Evolutionary conservation across 495 filamentous ascomycete genomes (phyloP).

Genomic region (Xanthoparmelia taractica): DNA sequence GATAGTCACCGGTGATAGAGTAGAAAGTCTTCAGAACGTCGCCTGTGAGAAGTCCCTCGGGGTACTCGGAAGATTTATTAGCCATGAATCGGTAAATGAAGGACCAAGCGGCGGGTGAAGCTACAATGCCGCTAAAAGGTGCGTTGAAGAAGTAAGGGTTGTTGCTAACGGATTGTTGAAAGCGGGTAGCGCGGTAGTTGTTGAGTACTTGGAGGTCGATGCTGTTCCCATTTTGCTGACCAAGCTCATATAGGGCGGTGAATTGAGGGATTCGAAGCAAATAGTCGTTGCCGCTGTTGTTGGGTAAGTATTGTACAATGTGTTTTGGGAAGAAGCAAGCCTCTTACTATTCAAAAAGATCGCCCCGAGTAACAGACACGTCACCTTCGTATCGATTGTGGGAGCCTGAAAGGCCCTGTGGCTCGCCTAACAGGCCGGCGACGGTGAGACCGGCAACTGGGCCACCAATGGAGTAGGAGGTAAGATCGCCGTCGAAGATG

Average conservation of each 20-base stretch:
- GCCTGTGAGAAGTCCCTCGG: constrained; percentile 33
- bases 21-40: constrained; percentile 42
- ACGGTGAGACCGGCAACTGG: constrained; percentile 12
- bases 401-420: constrained; percentile 26
- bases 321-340: background rate
- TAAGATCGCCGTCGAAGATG: constrained; percentile 22
- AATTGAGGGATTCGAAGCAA: constrained; percentile 29
- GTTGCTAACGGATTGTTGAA: constrained; percentile 28
- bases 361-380: constrained; percentile 44
- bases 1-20: constrained; percentile 35
- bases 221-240: constrained; percentile 20
- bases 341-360: constrained; percentile 35
- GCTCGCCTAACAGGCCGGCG: constrained; percentile 19
- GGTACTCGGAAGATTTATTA: constrained; percentile 33
- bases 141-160: constrained; percentile 35
- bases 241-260: constrained; percentile 27
- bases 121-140: constrained; percentile 50
- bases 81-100: constrained; percentile 34
- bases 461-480: constrained; percentile 24
- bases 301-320: background rate
- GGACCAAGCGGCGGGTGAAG: constrained; percentile 40
- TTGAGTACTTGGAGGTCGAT: constrained; percentile 22
- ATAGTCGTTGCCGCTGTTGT: constrained; percentile 28
- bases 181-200: constrained; percentile 28
- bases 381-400: constrained; percentile 30